phyloP scores from a whole-genome alignment of 495 filamentous ascomycete genomes.

The Massariosphaeria phaeospora region DNA sequence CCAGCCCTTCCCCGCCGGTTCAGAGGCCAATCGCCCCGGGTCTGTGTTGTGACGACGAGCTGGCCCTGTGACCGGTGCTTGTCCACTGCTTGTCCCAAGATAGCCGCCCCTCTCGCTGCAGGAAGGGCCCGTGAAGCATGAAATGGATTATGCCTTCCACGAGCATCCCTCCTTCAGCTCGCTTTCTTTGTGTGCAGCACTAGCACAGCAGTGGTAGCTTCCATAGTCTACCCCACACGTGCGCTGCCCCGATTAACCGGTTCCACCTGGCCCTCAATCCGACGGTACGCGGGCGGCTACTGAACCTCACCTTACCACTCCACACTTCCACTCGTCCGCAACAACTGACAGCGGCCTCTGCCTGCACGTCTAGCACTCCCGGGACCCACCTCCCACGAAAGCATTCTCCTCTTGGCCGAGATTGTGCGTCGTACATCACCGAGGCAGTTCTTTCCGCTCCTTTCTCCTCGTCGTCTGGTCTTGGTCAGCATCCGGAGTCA shows the following conservation, averaged over 20 bases:
- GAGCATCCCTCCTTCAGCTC: no score
- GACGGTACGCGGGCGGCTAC: constrained; percentile 8
- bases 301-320: constrained; percentile 28
- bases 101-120: no score
- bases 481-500: constrained; percentile 5
- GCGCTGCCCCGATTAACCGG: constrained; percentile 28
- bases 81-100: no score
- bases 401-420: constrained; percentile 29
- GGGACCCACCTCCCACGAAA: constrained; percentile 1
- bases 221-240: no score
- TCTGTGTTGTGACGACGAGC: no score
- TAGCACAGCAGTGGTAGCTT: no score
- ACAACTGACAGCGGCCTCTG: constrained; percentile 26
- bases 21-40: constrained; percentile 12
- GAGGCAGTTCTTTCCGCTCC: constrained; percentile 31
- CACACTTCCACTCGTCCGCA: constrained; percentile 33
- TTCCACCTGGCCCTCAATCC: constrained; percentile 8
- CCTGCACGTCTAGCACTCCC: constrained; percentile 26
- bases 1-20: constrained; percentile 15
- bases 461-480: constrained; percentile 13
- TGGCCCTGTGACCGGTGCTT: constrained; percentile 1
- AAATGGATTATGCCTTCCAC: no score
- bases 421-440: constrained; percentile 14
- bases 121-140: no score
- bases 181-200: no score